phyloP scores from a whole-genome alignment of 2,329 filamentous ascomycete genomes.

The Blumeria hordei region DNA sequence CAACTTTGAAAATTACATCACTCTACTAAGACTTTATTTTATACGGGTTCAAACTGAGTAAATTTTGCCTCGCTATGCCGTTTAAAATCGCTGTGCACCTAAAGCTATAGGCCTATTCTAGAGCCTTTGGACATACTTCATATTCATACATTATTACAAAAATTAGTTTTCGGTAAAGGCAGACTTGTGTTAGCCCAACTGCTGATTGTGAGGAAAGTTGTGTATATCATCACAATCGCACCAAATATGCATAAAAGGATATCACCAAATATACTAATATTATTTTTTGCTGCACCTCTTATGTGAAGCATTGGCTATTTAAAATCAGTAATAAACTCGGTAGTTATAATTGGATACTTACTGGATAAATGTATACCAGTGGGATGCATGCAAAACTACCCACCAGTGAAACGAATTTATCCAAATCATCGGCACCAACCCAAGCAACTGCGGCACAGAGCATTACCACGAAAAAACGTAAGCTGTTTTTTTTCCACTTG shows the following conservation, averaged over 20 bases:
- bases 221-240: conserved; percentile 72
- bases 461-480: conserved; percentile 79
- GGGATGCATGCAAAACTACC: conserved; percentile 97
- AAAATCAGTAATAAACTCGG: neutral
- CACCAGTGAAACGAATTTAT: conserved; percentile 92
- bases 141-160: no score
- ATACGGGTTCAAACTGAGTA: no score
- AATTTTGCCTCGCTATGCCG: no score
- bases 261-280: conserved; percentile 45
- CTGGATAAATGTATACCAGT: conserved; percentile 90
- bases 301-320: conserved; percentile 69
- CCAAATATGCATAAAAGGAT: conserved; percentile 61
- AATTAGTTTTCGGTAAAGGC: neutral
- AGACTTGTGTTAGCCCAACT: conserved; percentile 43
- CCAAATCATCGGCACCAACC: conserved; percentile 75
- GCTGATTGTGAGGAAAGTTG: conserved; percentile 61
- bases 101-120: no score
- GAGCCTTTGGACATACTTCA: no score
- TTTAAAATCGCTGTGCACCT: no score
- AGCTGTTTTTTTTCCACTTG: conserved; percentile 98
- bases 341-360: conserved; percentile 26
- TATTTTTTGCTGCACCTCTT: conserved; percentile 48
- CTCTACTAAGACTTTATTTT: no score
- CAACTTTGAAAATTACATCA: no score
- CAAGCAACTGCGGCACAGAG: conserved; percentile 73